These are phyloP conservation scores for Heterobasidion irregulare DNA, from an alignment of 1,284 basidiomycete species.

Conservation along the genomic window DNA sequence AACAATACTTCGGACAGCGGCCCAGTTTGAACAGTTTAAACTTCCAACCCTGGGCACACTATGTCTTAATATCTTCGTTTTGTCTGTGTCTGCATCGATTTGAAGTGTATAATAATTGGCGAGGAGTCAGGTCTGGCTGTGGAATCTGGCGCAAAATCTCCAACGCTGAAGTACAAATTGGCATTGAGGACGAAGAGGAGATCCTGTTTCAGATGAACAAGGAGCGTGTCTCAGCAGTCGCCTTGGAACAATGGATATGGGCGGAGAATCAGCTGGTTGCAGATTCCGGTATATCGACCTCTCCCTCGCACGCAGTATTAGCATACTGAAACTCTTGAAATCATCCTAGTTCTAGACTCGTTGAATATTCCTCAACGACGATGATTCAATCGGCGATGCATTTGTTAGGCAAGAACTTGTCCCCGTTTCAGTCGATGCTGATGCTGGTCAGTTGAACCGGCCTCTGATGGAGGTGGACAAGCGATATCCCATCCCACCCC, in stretches of 20 bases:
- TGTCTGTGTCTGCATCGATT: too few species aligned
- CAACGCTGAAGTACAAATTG: constrained; percentile 45
- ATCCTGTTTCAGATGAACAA: constrained; percentile 33
- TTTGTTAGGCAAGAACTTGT: neutral
- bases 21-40: too few species aligned
- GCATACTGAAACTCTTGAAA: neutral
- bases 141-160: too few species aligned
- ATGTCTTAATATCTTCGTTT: too few species aligned
- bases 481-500: constrained; percentile 39
- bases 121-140: too few species aligned
- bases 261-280: constrained; percentile 70
- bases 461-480: constrained; percentile 13
- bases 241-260: constrained; percentile 30
- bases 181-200: constrained; percentile 53
- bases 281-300: constrained; percentile 43
- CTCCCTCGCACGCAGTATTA: neutral
- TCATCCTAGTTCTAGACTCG: constrained; percentile 34
- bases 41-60: too few species aligned
- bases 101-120: too few species aligned
- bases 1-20: too few species aligned
- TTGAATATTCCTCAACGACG: constrained; percentile 47
- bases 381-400: constrained; percentile 34
- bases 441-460: constrained; percentile 28
- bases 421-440: neutral
- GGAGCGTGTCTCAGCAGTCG: constrained; percentile 22